These are phyloP conservation scores for Moesziomyces sp. DNA, from an alignment of 1,284 basidiomycete species.

Conservation along the genomic window DNA sequence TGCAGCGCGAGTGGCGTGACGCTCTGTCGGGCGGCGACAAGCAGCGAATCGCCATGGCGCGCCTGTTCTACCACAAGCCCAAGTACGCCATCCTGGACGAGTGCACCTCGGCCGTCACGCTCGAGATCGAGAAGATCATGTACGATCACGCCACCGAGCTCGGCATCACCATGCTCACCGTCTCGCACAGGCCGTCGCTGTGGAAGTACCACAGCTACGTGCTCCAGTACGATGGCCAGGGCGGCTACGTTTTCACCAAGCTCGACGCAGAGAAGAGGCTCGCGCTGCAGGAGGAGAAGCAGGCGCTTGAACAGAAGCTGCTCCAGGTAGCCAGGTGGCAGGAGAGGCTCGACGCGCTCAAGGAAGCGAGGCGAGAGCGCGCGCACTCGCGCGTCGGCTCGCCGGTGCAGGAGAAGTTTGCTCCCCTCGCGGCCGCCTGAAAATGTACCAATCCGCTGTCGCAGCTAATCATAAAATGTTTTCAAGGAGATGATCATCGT, in stretches of 20 bases:
- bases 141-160: conserved; percentile 86
- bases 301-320: conserved; percentile 67
- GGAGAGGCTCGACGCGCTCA: conserved; percentile 79
- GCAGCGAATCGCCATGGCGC: conserved; percentile 90
- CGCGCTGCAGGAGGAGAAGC: conserved; percentile 90
- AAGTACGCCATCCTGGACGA: conserved; percentile 98
- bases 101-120: conserved; percentile 91
- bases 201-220: conserved; percentile 95
- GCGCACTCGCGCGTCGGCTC: conserved; percentile 9
- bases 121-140: conserved; percentile 91
- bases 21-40: conserved; percentile 82
- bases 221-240: conserved; percentile 74
- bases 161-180: conserved; percentile 67
- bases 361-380: conserved; percentile 59
- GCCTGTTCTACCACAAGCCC: conserved; percentile 93
- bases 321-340: conserved; percentile 79
- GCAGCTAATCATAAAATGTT: not conserved
- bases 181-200: conserved; percentile 76
- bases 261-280: conserved; percentile 91
- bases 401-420: conserved; percentile 23
- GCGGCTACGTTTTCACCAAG: conserved; percentile 79
- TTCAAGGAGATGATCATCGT: too few relatives aligned
- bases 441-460: not conserved
- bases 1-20: conserved; percentile 89
- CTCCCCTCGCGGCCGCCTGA: conserved; percentile 24